Evolutionary conservation across 176 grass and related monocot species (phyloP), one percentile per base, ranked within the genome.

Genomic region (Stipa capillata): DNA sequence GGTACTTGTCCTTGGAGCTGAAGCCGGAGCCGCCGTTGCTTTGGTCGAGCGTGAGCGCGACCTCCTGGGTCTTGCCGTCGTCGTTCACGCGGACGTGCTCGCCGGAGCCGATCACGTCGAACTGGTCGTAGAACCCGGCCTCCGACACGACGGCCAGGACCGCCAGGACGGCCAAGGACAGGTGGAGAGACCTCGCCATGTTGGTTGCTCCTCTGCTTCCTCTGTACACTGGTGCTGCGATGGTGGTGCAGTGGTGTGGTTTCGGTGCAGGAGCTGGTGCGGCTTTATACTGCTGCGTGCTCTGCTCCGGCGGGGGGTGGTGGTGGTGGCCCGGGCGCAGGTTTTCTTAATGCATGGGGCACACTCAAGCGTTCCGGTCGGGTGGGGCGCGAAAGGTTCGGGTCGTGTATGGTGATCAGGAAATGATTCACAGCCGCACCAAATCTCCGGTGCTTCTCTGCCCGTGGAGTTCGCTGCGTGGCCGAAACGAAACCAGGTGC

Each of bases 1-100:
- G 68, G 86, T 84, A 88, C 60, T 58, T 67, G 28, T 82, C 41
- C 79, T 82, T 82, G 66, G 79, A 82, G 28, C 10, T 70, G 66
- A 82, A 82, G 48, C 52, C 39, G 7, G 79, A 70, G 63, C 79
- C 79, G 52, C 66, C 69, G 40, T 2, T 60, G 13, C n/a, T 24
- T 1, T 42, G 28, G 66, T 82, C 67, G 13, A 82, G 68, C 29
- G 34, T 59, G 39, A 82, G 79, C 13, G 29, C 4, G 28, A 82
- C 79, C 40, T 82, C 53, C 78, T 81, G 64, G 64, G 6, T 21
- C 2, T 59, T 25, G 37, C 79, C 79, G 66, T 72, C 79, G 53
- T 72, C 66, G 28, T 23, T 37, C 52, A 82, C 79, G 18, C 41
- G 20, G 27, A 82, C 53, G 52, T 82, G 40, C 20, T 35, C 66